phyloP scores from a whole-genome alignment of 805 yeast genomes.

The Saccharomycopsis sp. region DNA sequence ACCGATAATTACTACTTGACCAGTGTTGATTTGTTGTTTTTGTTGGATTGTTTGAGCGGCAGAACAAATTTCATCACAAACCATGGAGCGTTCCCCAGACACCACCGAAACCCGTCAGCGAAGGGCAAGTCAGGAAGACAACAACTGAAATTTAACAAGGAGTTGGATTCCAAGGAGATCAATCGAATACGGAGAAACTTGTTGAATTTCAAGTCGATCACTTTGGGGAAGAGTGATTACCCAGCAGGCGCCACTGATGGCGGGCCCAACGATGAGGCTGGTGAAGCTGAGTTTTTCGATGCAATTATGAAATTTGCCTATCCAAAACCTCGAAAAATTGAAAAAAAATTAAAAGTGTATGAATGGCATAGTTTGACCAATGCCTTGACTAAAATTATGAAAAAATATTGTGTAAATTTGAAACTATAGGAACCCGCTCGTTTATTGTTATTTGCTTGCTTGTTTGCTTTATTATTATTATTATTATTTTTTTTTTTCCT shows the following conservation, averaged over 20 bases:
- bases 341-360: constrained; percentile 41
- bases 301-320: constrained; percentile 37
- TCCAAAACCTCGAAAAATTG: constrained; percentile 42
- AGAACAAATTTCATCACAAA: constrained; percentile 17
- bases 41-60: constrained; percentile 37
- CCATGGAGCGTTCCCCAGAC: background rate
- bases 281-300: constrained; percentile 22
- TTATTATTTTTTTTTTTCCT: background rate
- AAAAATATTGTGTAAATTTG: constrained; percentile 34
- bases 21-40: constrained; percentile 48
- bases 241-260: constrained; percentile 22
- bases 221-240: constrained; percentile 38
- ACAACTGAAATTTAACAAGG: constrained; percentile 15
- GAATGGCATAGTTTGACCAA: constrained; percentile 33
- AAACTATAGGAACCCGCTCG: too few relatives aligned
- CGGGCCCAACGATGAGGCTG: too few relatives aligned
- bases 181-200: constrained; percentile 56
- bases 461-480: background rate
- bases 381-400: constrained; percentile 36
- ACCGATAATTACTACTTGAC: constrained; percentile 42
- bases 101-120: constrained; percentile 31
- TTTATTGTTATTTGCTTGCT: background rate
- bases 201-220: constrained; percentile 49
- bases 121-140: too few relatives aligned
- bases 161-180: constrained; percentile 49